Base-by-base conservation (phyloP, 2,329 filamentous ascomycete species). In the Mycogone perniciosa region DNA sequence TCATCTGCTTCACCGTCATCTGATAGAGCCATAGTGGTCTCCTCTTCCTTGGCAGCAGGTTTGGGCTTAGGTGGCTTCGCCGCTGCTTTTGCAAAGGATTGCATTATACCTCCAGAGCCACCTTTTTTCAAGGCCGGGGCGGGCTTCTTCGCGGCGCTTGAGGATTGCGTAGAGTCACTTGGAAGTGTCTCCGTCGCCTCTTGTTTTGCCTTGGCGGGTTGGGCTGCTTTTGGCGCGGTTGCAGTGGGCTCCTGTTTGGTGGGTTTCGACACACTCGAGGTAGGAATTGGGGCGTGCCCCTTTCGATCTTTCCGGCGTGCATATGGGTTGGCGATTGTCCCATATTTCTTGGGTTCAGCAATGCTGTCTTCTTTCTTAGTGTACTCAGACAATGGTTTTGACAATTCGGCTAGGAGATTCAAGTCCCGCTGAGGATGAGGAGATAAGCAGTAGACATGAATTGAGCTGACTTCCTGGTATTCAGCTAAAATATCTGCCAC, bases 371-470 rank as follows among this genome's bases (percentile, higher is more conserved):
- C 80, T 9, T 75, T 69, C 7, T 70, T 68, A 46, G 78, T 73
- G 3, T 83, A 72, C 6, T 75, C 73, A 13, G 77, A 69, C 7
- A 88, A 73, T 54, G 88, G 80, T 29, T 81, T 77, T 39, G 82
- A 81, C 37, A 84, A 80, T 49, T 93, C 85, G 4, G 84, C 81
- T 37, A 96, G 73, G 1, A 85, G 66, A 59, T 88, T 81, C 13
- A 93, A 69, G 62, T 92, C 78, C 64, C 72, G 85, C 11, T 90
- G 73, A 1, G 83, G 78, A 35, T 82, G 78, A 1, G 87, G 78
- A 39, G 88, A 84, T 13, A 97, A 64, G 61, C 90, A 96, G 71
- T 97, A 97, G 40, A 97, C 72, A 60, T 96, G 89, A 53, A 96
- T 84, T 0, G 88, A 87, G 0, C 76, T 77, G 48, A 96, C 81